Evolutionary conservation across 768 basidiomycete species (phyloP), one percentile per base, ranked within the genome.

Genomic region (Agrocybe pediades): DNA sequence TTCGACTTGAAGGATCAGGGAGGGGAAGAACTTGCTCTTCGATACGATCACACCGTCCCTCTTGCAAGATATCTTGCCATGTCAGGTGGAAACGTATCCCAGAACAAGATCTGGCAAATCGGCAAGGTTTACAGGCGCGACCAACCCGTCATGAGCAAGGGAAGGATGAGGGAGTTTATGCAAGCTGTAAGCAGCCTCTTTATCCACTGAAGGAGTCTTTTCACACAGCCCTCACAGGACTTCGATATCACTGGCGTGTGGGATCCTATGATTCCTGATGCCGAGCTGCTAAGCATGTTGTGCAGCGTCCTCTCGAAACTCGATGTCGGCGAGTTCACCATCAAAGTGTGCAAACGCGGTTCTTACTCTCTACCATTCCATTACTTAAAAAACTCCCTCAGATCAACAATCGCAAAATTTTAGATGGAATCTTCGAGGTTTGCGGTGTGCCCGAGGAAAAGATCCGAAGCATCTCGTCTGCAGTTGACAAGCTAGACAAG

Each of bases 401-500:
- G 92, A 73, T 97, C 54, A 99, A 99, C 70, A 90, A 99, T 79
- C 83, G 97, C 45, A 98, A 95, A 74, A 90, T 99, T 57, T 79
- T 99, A 13, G 97, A 99, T 67, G 97, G 96, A 24, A 89, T 99
- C 55, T 98, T 98, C 64, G 88, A 93, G 65, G 88, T 98, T 2
- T 98, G 95, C 61, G 97, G 97, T 49, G 97, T 99, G 4, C 90
- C 95, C 0, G 62, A 74, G 20, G 92, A 93, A 21, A 97, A 94
- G 73, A 95, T 92, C 45, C 83, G 96, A 5, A 75, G 87, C 13
- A 98, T 98, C 58, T 96, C 94, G 0, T 95, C 92, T 15, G 96
- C 97, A 0, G 96, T 98, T 9, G 97, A 99, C 72, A 99, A 98
- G 69, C 83, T 99, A 9, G 97, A 99, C 80, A 99, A 98, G 84